phyloP scores from a whole-genome alignment of 208 protist genomes.

The Sergeia podlipaevii region DNA sequence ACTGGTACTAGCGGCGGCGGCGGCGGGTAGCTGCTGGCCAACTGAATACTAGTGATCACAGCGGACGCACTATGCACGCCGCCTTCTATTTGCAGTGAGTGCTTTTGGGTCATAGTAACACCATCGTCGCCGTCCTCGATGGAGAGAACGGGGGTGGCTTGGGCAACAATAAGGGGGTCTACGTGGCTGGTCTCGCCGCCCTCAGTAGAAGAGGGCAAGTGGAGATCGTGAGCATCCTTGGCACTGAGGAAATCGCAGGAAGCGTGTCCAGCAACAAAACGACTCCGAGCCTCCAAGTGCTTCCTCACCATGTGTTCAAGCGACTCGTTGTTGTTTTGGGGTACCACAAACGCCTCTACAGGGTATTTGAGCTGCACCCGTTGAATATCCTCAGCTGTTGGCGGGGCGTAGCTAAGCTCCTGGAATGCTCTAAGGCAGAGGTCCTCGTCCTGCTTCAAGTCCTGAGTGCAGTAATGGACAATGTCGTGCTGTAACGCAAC shows the following conservation, averaged over 20 bases:
- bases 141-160: no score
- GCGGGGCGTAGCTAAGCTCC: constrained; percentile 82
- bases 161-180: no score
- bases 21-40: no score
- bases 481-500: constrained; percentile 77
- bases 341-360: constrained; percentile 75
- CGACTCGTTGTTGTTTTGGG: constrained; percentile 65
- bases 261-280: constrained; percentile 18
- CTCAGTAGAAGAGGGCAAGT: no score
- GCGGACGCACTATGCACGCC: no score
- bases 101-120: no score
- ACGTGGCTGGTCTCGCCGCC: no score
- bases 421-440: constrained; percentile 56
- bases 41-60: no score
- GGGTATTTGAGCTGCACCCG: constrained; percentile 69
- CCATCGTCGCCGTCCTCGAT: no score
- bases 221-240: constrained; percentile 31
- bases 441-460: constrained; percentile 33
- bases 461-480: constrained; percentile 61
- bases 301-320: constrained; percentile 54
- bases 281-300: constrained; percentile 55
- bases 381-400: constrained; percentile 48
- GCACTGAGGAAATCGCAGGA: constrained; percentile 22
- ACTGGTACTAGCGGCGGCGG: no score
- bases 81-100: no score